Percentiles rank a stretch among this genome's conserved stretches.
Conservation (phyloP, 2,329 filamentous ascomycete genomes). For the Penicillium expansum region DNA sequence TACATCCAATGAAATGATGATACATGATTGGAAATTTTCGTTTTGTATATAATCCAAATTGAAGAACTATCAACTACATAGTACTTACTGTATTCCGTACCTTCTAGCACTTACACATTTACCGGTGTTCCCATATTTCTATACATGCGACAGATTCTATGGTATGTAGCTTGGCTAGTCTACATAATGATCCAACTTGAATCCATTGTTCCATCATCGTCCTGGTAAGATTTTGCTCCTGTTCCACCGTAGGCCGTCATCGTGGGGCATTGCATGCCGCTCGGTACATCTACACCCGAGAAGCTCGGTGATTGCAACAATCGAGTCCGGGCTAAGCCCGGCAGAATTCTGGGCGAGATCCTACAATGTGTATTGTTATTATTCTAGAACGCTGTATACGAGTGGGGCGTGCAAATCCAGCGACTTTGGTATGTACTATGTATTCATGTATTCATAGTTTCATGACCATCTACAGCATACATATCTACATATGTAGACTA, state of each 20-base stretch:
- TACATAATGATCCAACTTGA: neutral
- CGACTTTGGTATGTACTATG: neutral
- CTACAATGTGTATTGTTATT: too few relatives aligned
- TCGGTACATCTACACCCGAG: neutral
- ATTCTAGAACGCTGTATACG: neutral
- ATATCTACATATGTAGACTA: neutral
- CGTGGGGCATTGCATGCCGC: neutral
- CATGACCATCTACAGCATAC: too few relatives aligned
- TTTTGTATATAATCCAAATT: conserved; percentile 17
- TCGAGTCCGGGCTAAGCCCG: neutral
- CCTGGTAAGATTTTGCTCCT: neutral
- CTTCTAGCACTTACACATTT: neutral
- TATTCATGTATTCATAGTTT: neutral
- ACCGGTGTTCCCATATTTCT: neutral
- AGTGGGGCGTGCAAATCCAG: neutral
- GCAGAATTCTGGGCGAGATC: neutral
- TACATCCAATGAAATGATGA: conserved; percentile 1
- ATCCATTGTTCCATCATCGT: neutral
- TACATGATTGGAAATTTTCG: neutral
- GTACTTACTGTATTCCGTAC: too few relatives aligned
- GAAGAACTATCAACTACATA: neutral
- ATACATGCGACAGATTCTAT: neutral
- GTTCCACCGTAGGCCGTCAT: neutral
- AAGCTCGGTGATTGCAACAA: neutral
- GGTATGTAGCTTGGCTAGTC: neutral